phyloP scores from a whole-genome alignment of 2,329 filamentous ascomycete genomes.

The Teratosphaeria zuluensis region DNA sequence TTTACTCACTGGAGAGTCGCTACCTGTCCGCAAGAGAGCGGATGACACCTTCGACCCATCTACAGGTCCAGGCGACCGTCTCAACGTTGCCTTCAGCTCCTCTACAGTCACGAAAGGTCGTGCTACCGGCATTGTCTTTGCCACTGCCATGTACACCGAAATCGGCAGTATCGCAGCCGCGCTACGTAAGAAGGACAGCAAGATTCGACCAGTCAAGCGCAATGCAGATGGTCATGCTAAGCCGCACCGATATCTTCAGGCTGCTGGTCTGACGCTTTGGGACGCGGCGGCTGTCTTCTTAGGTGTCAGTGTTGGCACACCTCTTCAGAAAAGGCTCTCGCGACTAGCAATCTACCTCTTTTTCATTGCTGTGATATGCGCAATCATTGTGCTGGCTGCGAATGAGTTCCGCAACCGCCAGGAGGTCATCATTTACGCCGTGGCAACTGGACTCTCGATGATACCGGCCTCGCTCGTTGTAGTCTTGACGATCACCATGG shows the following conservation, averaged over 20 bases:
- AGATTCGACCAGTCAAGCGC: conserved; percentile 30
- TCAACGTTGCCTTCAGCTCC: conserved; percentile 62
- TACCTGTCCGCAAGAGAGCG: conserved; percentile 58
- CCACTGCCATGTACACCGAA: conserved; percentile 65
- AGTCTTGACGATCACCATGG: conserved; percentile 32
- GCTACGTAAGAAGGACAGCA: conserved; percentile 51
- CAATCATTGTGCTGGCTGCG: conserved; percentile 58
- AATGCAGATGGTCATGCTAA: conserved; percentile 25
- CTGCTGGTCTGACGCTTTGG: conserved; percentile 42
- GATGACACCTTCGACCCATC: conserved; percentile 43
- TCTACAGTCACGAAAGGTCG: conserved; percentile 64
- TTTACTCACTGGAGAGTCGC: conserved; percentile 62
- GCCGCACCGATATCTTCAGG: conserved; percentile 35
- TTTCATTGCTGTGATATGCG: conserved; percentile 59
- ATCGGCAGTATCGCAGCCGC: conserved; percentile 66
- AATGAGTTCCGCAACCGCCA: conserved; percentile 45
- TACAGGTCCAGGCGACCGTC: conserved; percentile 56
- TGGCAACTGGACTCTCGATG: conserved; percentile 52
- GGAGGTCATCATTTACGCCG: conserved; percentile 58
- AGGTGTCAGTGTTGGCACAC: conserved; percentile 65
- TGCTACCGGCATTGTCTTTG: conserved; percentile 57
- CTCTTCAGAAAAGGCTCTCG: conserved; percentile 73
- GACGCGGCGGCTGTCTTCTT: conserved; percentile 55
- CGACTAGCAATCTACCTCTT: conserved; percentile 78
- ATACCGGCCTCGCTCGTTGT: conserved; percentile 45